These are phyloP conservation scores for Phytophthora meadii DNA, from an alignment of 352 stramenopile genomes.

Conservation along the genomic window DNA sequence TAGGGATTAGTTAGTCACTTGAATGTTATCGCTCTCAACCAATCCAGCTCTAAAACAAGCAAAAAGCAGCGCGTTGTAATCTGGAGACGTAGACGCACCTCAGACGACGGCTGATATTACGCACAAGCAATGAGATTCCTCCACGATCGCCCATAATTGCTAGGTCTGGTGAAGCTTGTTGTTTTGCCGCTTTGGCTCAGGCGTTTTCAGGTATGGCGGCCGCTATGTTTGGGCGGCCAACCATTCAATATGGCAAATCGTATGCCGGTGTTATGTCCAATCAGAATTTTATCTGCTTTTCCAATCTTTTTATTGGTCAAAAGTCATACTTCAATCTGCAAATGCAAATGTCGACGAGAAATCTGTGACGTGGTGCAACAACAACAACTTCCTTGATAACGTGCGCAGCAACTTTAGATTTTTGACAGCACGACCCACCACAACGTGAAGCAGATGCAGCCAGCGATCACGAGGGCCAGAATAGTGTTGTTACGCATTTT, in stretches of 20 bases:
- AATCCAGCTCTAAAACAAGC: not conserved
- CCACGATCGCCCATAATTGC: conserved; percentile 52
- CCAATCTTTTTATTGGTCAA: conserved; percentile 21
- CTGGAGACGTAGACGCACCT: conserved; percentile 44
- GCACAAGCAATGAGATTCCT: conserved; percentile 93
- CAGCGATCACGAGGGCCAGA: conserved; percentile 95
- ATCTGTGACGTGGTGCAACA: conserved; percentile 12
- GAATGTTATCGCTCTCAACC: conserved; percentile 7
- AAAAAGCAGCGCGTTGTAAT: not conserved
- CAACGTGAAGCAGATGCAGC: conserved; percentile 96
- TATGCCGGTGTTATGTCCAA: conserved; percentile 18
- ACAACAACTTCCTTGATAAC: not conserved
- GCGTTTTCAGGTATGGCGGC: conserved; percentile 29
- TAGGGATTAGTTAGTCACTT: conserved; percentile 13
- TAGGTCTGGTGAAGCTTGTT: conserved; percentile 15
- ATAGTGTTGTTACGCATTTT: conserved; percentile 98
- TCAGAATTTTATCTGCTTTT: not conserved
- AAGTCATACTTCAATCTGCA: conserved; percentile 23
- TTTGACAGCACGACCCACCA: conserved; percentile 92
- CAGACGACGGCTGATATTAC: conserved; percentile 93
- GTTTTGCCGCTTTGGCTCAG: conserved; percentile 25
- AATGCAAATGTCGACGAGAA: conserved; percentile 15
- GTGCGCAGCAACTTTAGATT: conserved; percentile 41
- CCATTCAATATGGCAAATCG: conserved; percentile 31
- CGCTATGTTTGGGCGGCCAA: conserved; percentile 25